These are phyloP conservation scores for Chiua sp. DNA, from an alignment of 1,284 basidiomycete genomes.

Conservation along the genomic window DNA sequence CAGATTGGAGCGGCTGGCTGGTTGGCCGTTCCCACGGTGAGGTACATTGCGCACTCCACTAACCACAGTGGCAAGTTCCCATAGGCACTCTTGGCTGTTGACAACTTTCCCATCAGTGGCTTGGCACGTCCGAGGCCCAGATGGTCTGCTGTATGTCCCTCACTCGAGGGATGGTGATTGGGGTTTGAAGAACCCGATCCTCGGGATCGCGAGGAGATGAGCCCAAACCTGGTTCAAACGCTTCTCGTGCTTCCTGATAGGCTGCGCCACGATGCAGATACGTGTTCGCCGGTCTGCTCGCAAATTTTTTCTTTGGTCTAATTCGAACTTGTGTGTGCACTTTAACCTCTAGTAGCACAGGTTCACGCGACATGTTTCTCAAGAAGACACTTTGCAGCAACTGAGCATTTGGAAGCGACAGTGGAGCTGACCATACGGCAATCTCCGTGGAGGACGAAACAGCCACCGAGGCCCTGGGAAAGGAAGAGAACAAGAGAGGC, in stretches of 20 bases:
- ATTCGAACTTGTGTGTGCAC: background rate
- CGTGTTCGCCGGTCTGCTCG: background rate
- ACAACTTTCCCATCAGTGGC: background rate
- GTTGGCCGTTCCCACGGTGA: background rate
- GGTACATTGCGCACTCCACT: background rate
- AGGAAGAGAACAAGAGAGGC: background rate
- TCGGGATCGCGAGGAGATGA: background rate
- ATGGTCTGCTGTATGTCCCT: background rate
- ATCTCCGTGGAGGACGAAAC: background rate
- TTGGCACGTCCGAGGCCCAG: background rate
- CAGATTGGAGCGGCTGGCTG: too few species aligned
- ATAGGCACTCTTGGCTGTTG: background rate
- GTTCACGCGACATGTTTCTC: background rate
- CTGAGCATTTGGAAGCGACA: background rate
- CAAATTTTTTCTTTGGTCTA: background rate
- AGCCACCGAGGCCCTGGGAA: background rate
- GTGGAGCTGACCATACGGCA: background rate
- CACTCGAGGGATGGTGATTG: background rate
- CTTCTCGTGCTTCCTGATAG: background rate
- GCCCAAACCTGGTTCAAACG: background rate
- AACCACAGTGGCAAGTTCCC: too few species aligned
- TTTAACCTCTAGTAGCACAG: background rate
- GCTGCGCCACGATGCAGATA: background rate
- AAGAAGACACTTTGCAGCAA: background rate
- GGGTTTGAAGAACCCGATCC: background rate